phyloP scores from a whole-genome alignment of 805 yeast species.

The Candida ovalis region DNA sequence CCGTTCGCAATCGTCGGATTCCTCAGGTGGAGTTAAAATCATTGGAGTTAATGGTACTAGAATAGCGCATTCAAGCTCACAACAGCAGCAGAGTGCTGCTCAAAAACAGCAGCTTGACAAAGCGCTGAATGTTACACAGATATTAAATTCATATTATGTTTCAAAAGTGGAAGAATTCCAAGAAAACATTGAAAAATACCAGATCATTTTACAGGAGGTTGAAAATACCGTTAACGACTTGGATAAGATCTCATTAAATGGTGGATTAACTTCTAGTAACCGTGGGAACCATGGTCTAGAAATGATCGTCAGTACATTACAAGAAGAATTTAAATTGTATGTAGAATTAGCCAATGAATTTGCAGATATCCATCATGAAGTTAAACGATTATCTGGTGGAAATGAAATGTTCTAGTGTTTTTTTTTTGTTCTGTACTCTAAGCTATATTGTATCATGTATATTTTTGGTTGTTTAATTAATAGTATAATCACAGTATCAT shows the following conservation, averaged over 20 bases:
- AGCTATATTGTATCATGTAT: neutral
- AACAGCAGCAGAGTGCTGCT: conserved; percentile 18
- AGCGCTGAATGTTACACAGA: conserved; percentile 45
- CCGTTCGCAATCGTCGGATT: conserved; percentile 19
- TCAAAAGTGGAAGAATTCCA: conserved; percentile 39
- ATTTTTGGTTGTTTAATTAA: too few relatives aligned
- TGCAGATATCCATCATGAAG: conserved; percentile 64
- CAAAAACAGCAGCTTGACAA: conserved; percentile 30
- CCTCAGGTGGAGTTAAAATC: conserved; percentile 21
- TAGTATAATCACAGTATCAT: neutral
- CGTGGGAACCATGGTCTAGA: conserved; percentile 37
- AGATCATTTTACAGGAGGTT: conserved; percentile 46
- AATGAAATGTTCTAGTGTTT: conserved; percentile 10
- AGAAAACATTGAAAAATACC: conserved; percentile 46
- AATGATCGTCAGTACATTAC: conserved; percentile 56
- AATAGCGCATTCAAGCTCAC: conserved; percentile 12
- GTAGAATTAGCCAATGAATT: conserved; percentile 72
- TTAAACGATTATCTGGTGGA: conserved; percentile 29
- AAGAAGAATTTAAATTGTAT: conserved; percentile 64
- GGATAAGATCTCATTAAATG: conserved; percentile 36
- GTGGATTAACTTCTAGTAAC: conserved; percentile 26
- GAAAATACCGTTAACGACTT: conserved; percentile 63
- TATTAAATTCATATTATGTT: conserved; percentile 48
- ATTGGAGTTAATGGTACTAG: conserved; percentile 32
- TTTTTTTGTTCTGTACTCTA: neutral